Conservation (phyloP, 768 basidiomycete genomes). For the Leccinum pellstonianum region DNA sequence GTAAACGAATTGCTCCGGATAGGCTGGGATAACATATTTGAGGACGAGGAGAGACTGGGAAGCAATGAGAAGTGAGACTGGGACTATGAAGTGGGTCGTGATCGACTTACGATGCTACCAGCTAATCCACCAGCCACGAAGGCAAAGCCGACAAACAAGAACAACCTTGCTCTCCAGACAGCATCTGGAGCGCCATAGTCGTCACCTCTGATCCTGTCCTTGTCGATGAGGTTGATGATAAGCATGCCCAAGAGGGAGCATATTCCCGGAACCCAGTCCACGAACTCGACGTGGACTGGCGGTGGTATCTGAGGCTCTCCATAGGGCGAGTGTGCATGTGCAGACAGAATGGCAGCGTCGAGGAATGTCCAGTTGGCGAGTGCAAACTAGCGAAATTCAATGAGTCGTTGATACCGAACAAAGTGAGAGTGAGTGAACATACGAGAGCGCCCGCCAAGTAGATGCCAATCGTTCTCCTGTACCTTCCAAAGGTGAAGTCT, state of each 20-base stretch:
- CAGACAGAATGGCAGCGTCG: constrained; percentile 88
- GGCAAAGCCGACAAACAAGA: constrained; percentile 94
- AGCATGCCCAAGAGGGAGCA: constrained; percentile 91
- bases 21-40: constrained; percentile 80
- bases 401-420: not conserved
- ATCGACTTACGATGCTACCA: constrained; percentile 83
- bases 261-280: constrained; percentile 98
- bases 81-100: not conserved
- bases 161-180: constrained; percentile 88
- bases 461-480: constrained; percentile 81
- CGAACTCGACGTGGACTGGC: constrained; percentile 83
- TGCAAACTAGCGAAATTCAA: constrained; percentile 62
- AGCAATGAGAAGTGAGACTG: not conserved
- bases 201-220: constrained; percentile 79
- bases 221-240: constrained; percentile 92
- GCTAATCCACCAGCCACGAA: constrained; percentile 97
- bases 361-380: constrained; percentile 94
- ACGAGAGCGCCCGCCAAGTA: constrained; percentile 93
- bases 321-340: constrained; percentile 76
- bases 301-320: constrained; percentile 66
- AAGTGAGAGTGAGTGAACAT: constrained; percentile 35
- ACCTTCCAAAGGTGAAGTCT: constrained; percentile 66
- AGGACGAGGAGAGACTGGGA: constrained; percentile 80
- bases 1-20: constrained; percentile 75
- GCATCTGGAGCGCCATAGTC: constrained; percentile 81